Evolutionary conservation across 805 yeast species (phyloP), one percentile per base, ranked within the genome.

Genomic region (Ogataea allantospora): DNA sequence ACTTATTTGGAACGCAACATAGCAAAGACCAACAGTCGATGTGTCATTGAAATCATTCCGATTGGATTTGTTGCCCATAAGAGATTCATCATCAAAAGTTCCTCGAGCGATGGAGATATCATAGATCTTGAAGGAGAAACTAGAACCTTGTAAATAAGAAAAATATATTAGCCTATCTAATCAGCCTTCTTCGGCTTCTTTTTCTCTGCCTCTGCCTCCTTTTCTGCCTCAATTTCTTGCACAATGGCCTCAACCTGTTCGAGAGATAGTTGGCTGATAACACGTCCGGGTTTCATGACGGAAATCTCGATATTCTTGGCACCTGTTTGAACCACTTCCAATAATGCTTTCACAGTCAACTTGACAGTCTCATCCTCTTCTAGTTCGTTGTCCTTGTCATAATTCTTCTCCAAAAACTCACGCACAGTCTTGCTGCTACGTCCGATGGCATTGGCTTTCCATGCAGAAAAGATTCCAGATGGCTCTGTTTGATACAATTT

Each of bases 361-460:
- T 78, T 78, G 39, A 89, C 70, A 15, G 96, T 83, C 25, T 77
- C 83, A 23, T 78, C 78, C 46, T 80, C 87, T 35, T 73, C 68
- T 60, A 75, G 59, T 37, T 76, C 80, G 65, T 80, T 75, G 8
- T 67, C 78, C 35, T 51, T 50, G 31, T 55, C 59, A 67, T 86
- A 88, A 56, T 87, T 85, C 67, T 88, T 89, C 62, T 93, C 99
- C 62, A 93, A 74, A 53, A 89, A 86, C 62, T 93, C 99, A 52
- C 95, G 81, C 23, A 93, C 97, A 3, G 98, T 91, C 63, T 93
- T 91, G 46, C 93, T 77, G 45, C 93, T 84, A 58, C 96, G 80
- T 42, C 99, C 99, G 56, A 93, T 93, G 13, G 98, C 88, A 59
- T 87, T 91, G 22, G 98, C 97, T 62, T 89, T 87, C 99, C 99